phyloP scores from a whole-genome alignment of 1,284 basidiomycete species.

The Apiotrichum veenhuisii region DNA sequence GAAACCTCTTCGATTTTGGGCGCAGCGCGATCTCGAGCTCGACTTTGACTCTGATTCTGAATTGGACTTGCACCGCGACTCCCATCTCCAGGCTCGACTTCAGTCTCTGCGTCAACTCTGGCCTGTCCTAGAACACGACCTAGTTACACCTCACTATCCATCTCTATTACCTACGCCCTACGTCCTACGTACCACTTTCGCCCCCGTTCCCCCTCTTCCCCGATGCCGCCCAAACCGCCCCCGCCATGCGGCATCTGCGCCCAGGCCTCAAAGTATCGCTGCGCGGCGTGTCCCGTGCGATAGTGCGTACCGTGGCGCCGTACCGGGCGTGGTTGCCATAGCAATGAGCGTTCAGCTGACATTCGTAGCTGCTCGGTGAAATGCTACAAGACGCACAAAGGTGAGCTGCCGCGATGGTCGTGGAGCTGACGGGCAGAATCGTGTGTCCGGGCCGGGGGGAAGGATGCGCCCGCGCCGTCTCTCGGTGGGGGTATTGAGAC shows the following conservation, averaged over 20 bases:
- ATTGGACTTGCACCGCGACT: too few relatives aligned
- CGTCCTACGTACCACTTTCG: neutral
- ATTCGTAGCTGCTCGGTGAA: constrained; percentile 44
- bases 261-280: constrained; percentile 41
- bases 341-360: constrained; percentile 1
- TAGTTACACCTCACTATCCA: too few relatives aligned
- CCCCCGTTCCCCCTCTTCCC: neutral
- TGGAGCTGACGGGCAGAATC: neutral
- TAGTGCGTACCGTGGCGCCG: constrained; percentile 32
- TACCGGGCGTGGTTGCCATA: neutral
- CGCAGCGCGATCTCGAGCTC: too few relatives aligned
- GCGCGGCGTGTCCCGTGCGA: constrained; percentile 40
- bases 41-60: too few relatives aligned
- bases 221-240: constrained; percentile 12
- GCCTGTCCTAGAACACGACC: too few relatives aligned
- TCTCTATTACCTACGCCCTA: too few relatives aligned
- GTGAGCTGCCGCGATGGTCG: constrained; percentile 14
- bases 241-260: constrained; percentile 35
- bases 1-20: too few relatives aligned
- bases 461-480: constrained; percentile 8
- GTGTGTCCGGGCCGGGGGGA: neutral
- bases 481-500: neutral
- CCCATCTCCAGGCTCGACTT: neutral
- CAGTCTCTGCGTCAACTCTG: too few relatives aligned
- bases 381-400: constrained; percentile 47